A percentile compares a stretch with the other conserved stretches of the same genome.
These are phyloP conservation scores for Globisporangium orthogonon DNA, from an alignment of 352 stramenopile species.

Conservation along the genomic window DNA sequence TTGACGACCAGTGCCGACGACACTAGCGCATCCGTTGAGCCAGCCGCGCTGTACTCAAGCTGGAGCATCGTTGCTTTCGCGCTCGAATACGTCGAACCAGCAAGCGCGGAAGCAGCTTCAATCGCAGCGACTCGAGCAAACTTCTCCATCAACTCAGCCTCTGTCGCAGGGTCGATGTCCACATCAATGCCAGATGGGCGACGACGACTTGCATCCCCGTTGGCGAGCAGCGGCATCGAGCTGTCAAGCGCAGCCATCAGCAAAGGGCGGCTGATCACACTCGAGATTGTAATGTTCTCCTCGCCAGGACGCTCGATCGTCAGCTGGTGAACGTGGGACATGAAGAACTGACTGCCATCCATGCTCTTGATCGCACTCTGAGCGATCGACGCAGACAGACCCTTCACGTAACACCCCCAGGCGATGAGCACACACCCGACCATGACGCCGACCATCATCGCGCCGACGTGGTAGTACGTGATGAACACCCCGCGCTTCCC, in stretches of 20 bases:
- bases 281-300: slow-evolving; percentile 74
- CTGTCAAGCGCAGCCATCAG: slow-evolving; percentile 39
- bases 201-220: slow-evolving; percentile 23
- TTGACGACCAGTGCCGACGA: slow-evolving; percentile 13
- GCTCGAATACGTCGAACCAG: slow-evolving; percentile 18
- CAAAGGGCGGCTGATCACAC: slow-evolving; percentile 53
- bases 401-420: slow-evolving; percentile 73
- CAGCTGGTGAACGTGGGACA: slow-evolving; percentile 57
- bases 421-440: slow-evolving; percentile 49
- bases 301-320: slow-evolving; percentile 60
- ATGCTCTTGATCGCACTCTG: slow-evolving; percentile 59
- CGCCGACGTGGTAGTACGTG: slow-evolving; percentile 67
- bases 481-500: slow-evolving; percentile 77
- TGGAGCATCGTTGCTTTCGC: slow-evolving; percentile 27
- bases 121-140: slow-evolving; percentile 54
- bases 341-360: slow-evolving; percentile 56
- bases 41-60: slow-evolving; percentile 29
- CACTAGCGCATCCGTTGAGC: background rate
- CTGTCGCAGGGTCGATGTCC: slow-evolving; percentile 32
- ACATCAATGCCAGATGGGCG: slow-evolving; percentile 24
- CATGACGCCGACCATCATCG: slow-evolving; percentile 41
- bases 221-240: slow-evolving; percentile 34
- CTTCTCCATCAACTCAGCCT: slow-evolving; percentile 55
- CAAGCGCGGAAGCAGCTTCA: slow-evolving; percentile 35
- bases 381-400: slow-evolving; percentile 55